Evolutionary conservation across 108 stramenopile genomes (phyloP), one percentile per base, ranked within the genome.

Genomic region (Skeletonema potamos): DNA sequence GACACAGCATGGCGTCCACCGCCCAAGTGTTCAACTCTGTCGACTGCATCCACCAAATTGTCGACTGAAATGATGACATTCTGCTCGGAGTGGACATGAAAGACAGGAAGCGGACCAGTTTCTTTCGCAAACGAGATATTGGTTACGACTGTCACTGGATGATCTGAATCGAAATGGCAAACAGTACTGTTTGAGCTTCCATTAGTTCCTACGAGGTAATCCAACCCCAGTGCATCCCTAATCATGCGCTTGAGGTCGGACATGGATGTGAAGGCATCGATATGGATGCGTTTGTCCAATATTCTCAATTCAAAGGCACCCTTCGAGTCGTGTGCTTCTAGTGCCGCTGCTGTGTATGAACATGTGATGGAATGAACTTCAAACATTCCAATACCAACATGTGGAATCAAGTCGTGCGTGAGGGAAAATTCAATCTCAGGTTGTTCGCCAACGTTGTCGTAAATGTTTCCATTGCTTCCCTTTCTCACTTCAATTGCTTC

Each of bases 391-490:
- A 89, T 86, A 34, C 64, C 70, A 39, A 80, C 73, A 20, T 43
- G 61, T 6, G 64, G 66, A 46, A 33, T 33, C 17, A 70, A 36
- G 57, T 84, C 66, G 32, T 85, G 84, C 3, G 59, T 29, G 2
- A 89, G 73, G 8, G 81, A 73, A 28, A 84, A 66, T 24, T 63
- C 64, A 26, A 91, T 24, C 34, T 41, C 58, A 10, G 69, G 39
- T 7, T 74, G 61, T 20, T 62, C 66, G 26, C 70, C 43, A 30
- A 22, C 43, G 26, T 79, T 78, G 2, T 81, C 72, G 7, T 51
- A 51, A 54, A 62, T 36, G 75, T 91, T 91, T 12, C 90, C 90
- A n/a, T 64, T 39, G 0, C 83, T 74, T 9, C 90, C 90, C 54
- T 79, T 81, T 62, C 26, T 46, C 5, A 84, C 77, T 79, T 88